Percentiles rank a stretch among this genome's conserved stretches.
Evolutionary conservation across 2,329 filamentous ascomycete genomes (phyloP).

Genomic region (Pyrenochaeta sp.): DNA sequence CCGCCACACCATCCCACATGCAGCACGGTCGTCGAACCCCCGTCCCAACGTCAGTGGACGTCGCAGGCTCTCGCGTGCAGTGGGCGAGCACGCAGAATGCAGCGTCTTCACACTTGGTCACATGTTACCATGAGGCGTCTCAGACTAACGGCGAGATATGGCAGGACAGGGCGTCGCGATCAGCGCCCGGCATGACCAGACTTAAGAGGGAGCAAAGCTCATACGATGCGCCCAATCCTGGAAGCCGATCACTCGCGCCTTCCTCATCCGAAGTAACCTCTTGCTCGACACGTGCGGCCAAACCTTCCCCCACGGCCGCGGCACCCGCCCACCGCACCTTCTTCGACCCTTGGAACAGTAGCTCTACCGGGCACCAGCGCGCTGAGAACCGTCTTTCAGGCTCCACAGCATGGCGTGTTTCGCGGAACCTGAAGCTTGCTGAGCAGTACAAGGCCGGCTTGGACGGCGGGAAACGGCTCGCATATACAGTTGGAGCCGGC

Average conservation of each 20-base stretch:
- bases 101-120: conserved; percentile 8
- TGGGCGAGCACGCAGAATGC: conserved; percentile 13
- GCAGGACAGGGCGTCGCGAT: conserved; percentile 1
- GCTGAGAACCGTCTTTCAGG: conserved; percentile 72
- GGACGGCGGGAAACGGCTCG: conserved; percentile 66
- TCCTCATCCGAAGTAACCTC: conserved; percentile 14
- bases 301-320: conserved; percentile 9
- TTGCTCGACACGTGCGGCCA: conserved; percentile 9
- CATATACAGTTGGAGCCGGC: conserved; percentile 72
- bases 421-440: conserved; percentile 72
- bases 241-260: conserved; percentile 22
- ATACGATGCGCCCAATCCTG: conserved; percentile 22
- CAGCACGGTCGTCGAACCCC: conserved; percentile 9
- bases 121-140: conserved; percentile 15
- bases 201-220: conserved; percentile 9
- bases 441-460: conserved; percentile 70
- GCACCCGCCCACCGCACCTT: conserved; percentile 32
- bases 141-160: conserved; percentile 20
- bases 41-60: conserved; percentile 12
- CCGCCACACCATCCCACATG: conserved; percentile 20
- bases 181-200: conserved; percentile 16
- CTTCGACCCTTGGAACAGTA: conserved; percentile 77
- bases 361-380: conserved; percentile 79
- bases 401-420: conserved; percentile 74
- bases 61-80: conserved; percentile 12